These are phyloP conservation scores for Aspergillus proliferans DNA, from an alignment of 2,329 filamentous ascomycete genomes.

Conservation along the genomic window DNA sequence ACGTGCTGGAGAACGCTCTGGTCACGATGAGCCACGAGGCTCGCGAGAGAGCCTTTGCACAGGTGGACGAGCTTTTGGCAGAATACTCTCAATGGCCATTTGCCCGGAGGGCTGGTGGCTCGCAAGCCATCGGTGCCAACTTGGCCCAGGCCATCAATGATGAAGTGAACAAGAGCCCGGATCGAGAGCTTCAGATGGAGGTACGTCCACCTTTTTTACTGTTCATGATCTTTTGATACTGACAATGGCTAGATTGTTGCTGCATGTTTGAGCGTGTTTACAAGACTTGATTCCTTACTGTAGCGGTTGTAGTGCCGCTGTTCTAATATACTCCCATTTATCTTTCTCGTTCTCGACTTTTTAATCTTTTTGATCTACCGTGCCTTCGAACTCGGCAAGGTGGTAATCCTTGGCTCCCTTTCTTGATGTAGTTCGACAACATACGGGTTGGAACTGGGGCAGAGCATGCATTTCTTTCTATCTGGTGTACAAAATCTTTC, in stretches of 20 bases:
- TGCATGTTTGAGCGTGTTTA: conserved; percentile 95
- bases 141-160: conserved; percentile 79
- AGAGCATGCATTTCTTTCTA: not conserved
- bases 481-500: conserved; percentile 20
- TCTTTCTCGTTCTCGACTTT: conserved; percentile 4
- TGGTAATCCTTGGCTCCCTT: conserved; percentile 5
- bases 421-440: conserved; percentile 24
- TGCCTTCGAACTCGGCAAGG: not conserved
- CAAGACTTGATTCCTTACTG: conserved; percentile 89
- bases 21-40: conserved; percentile 90
- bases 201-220: conserved; percentile 44
- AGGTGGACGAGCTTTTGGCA: conserved; percentile 90
- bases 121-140: conserved; percentile 84
- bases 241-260: conserved; percentile 61
- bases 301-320: conserved; percentile 37
- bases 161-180: conserved; percentile 78
- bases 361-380: conserved; percentile 1
- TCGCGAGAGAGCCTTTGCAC: conserved; percentile 86
- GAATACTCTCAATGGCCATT: conserved; percentile 99
- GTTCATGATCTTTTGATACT: conserved; percentile 10
- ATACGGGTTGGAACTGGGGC: conserved; percentile 18
- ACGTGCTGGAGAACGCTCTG: conserved; percentile 96
- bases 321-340: conserved; percentile 4
- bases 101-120: conserved; percentile 67
- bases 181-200: conserved; percentile 94